Evolutionary conservation across 2,329 filamentous ascomycete genomes (phyloP), one percentile per base, ranked within the genome.

Genomic region (Colletotrichum australisinense): DNA sequence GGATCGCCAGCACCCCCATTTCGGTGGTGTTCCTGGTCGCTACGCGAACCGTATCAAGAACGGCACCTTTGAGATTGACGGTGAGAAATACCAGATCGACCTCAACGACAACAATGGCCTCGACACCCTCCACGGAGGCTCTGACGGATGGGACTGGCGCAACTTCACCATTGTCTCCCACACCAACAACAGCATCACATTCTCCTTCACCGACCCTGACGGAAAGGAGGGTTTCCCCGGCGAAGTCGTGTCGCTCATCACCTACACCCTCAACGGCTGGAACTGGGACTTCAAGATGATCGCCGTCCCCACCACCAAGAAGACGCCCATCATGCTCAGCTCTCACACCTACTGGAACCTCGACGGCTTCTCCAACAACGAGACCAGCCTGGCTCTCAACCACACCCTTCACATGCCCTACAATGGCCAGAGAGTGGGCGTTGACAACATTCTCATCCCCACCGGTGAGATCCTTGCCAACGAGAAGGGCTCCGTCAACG

Each of bases 21-120:
- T 93, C 76, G 93, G 93, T 72, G 86, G 91, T 77, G 90, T 95
- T 0, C 93, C 93, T 0, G 93, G 93, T 59, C 91, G 93, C 68
- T 95, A 95, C 80, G 93, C 93, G 72, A 95, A 95, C 82, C 91
- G 93, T 76, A 95, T 95, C 86, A 91, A 90, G 86, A 95, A 95
- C 85, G 92, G 90, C 81, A 92, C 88, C 6, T 94, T 94, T 78
- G 87, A 84, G 72, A 90, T 94, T 70, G 92, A 94, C 76, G 92
- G 91, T 65, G 82, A 84, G 67, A 84, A 81, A 4, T 94, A 90
- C 81, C 82, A 92, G 73, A 83, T 93, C 68, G 78, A 84, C 49
- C 84, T 91, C 62, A 94, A 94, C 80, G 92, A 93, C 80, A 88
- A 92, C 77, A 77, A 87, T 0, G 91, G 91, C 7, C 82, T 88